Percentiles rank a stretch among this genome's conserved stretches.
These are phyloP conservation scores for Podospora fimiseda DNA, from an alignment of 495 filamentous ascomycete genomes.

Conservation along the genomic window DNA sequence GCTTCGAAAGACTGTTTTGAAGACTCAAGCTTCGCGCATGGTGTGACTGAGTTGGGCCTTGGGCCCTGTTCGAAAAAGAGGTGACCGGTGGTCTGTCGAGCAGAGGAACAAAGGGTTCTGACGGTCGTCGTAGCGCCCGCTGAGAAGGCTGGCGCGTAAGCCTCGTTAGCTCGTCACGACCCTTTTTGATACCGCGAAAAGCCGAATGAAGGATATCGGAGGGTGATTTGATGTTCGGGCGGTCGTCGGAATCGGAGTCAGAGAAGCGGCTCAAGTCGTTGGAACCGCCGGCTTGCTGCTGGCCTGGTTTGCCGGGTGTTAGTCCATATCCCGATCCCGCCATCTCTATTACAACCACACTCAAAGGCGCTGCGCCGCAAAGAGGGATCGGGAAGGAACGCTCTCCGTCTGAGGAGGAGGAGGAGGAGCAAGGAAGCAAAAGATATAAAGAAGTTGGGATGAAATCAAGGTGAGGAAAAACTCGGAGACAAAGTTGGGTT, in stretches of 20 bases:
- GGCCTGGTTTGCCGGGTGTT: slow-evolving; percentile 24
- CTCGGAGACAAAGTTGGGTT: slow-evolving; percentile 2
- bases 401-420: too few species aligned
- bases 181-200: slow-evolving; percentile 45
- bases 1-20: slow-evolving; percentile 46
- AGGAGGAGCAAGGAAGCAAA: too few species aligned
- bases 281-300: slow-evolving; percentile 16
- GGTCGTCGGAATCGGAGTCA: slow-evolving; percentile 37
- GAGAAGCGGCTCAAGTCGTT: slow-evolving; percentile 27
- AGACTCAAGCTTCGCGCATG: slow-evolving; percentile 47
- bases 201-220: slow-evolving; percentile 43
- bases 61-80: slow-evolving; percentile 15
- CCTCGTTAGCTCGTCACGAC: slow-evolving; percentile 31
- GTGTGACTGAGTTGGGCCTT: slow-evolving; percentile 20
- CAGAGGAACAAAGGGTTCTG: slow-evolving; percentile 14
- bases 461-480: too few species aligned
- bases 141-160: slow-evolving; percentile 29
- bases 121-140: slow-evolving; percentile 24
- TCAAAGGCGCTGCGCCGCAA: slow-evolving; percentile 12
- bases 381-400: slow-evolving; percentile 1
- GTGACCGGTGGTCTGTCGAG: slow-evolving; percentile 21
- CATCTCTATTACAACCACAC: slow-evolving; percentile 18
- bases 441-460: too few species aligned
- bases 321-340: slow-evolving; percentile 28
- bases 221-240: slow-evolving; percentile 28